Percentiles rank a stretch among this genome's conserved stretches.
Evolutionary conservation across 1,284 basidiomycete genomes (phyloP).

Genomic region (Mycosarcoma maydis): DNA sequence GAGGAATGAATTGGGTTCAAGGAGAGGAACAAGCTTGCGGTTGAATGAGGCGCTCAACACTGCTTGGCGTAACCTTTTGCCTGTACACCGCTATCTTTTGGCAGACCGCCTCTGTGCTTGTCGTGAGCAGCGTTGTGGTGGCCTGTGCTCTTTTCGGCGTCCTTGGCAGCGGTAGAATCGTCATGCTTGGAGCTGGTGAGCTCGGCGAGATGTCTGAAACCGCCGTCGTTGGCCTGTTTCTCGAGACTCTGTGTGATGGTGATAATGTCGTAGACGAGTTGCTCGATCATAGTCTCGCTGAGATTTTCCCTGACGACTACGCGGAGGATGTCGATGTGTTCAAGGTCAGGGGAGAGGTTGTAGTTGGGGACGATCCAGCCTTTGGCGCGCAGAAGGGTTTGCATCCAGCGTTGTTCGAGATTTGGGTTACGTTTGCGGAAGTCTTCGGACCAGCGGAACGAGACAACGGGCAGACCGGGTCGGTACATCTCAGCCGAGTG

Average conservation of each 20-base stretch:
- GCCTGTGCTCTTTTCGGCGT: slow-evolving; percentile 6
- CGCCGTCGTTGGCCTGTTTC: slow-evolving; percentile 26
- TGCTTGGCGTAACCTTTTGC: slow-evolving; percentile 58
- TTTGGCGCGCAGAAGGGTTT: slow-evolving; percentile 78
- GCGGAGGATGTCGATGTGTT: slow-evolving; percentile 60
- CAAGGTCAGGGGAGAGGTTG: slow-evolving; percentile 53
- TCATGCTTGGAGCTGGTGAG: slow-evolving; percentile 11
- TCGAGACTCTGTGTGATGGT: slow-evolving; percentile 56
- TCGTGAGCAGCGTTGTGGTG: slow-evolving; percentile 35
- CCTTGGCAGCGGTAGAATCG: slow-evolving; percentile 3
- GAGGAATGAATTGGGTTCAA: too few species aligned
- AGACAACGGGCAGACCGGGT: slow-evolving; percentile 86
- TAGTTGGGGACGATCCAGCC: slow-evolving; percentile 74
- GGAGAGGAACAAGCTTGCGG: not conserved
- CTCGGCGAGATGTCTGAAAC: slow-evolving; percentile 29
- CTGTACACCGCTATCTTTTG: slow-evolving; percentile 38
- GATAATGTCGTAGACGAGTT: slow-evolving; percentile 63
- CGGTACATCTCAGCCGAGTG: slow-evolving; percentile 72
- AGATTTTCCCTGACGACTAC: slow-evolving; percentile 63
- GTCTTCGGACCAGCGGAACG: slow-evolving; percentile 84
- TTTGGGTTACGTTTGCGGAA: slow-evolving; percentile 55
- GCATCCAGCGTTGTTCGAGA: slow-evolving; percentile 84
- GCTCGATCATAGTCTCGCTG: slow-evolving; percentile 61
- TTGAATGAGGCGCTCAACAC: slow-evolving; percentile 39
- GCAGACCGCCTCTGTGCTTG: slow-evolving; percentile 44